Evolutionary conservation across 441 rosid genomes (phyloP), one percentile per base, ranked within the genome.

Genomic region (Pelargonium exstipulatum): DNA sequence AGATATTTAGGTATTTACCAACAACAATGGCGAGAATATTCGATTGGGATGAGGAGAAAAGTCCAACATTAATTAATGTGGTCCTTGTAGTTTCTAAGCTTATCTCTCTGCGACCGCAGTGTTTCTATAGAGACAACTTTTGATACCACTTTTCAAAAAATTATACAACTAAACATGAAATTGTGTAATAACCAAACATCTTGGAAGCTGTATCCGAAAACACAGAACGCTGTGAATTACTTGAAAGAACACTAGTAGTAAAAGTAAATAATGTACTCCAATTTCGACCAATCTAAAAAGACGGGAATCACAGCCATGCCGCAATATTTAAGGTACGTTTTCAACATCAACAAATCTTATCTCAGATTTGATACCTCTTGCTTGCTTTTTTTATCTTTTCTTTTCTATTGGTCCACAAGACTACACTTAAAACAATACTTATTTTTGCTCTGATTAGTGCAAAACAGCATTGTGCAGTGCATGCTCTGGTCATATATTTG

Each of bases 21-120:
- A 18, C 26, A 57, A 18, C 26, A 57, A 3, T 17, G 12, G 17
- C 12, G 20, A 24, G 62, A 57, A 57, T 57, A 57, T 57, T 24
- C 62, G 0, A 24, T 57, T 57, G 62, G n/a, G 62, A 57, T 57
- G 29, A 57, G 62, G 62, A 57, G 62, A 57, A 57, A 57, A 57
- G 26, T 18, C 18, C 62, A 57, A 18, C 12, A 32, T 4, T 32
- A 32, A 32, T 32, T 32, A 18, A 57, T 17, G 62, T 57, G 62
- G 62, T 57, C 62, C 62, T 18, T 8, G 26, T 17, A 12, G 26
- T 57, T 53, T 7, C 3, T 7, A 32, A 32, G 37, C 37, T 32
- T 57, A 16, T 57, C 62, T 32, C 60, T 53, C 60, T 53, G 60
- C 22, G 2, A 57, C 12, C 62, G 3, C 37, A 6, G 8, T 57